A percentile compares a stretch with the other conserved stretches of the same genome.
Conservation (phyloP, 345 rosid species). For the Syzygium jambos region DNA sequence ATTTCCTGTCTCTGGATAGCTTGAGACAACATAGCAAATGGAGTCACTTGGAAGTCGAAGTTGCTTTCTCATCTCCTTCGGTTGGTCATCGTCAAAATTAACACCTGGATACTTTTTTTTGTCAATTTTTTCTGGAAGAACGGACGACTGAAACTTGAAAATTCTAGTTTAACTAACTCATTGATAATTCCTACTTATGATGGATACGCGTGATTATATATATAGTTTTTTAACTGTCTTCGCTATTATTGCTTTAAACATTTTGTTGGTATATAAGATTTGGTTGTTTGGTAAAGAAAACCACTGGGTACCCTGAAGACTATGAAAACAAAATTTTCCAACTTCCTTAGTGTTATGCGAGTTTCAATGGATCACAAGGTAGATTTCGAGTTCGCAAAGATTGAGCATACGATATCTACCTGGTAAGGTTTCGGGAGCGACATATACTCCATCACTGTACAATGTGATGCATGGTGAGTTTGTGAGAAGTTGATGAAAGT, state of each 20-base stretch:
- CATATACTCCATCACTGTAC: not conserved
- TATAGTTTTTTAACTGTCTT: not conserved
- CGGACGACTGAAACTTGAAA: not conserved
- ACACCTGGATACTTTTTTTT: fast-evolving
- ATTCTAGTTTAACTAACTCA: not conserved
- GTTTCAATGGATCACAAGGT: not conserved
- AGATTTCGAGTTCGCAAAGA: not conserved
- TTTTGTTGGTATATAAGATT: not conserved
- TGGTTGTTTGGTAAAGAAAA: not conserved
- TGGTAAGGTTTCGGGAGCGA: not conserved
- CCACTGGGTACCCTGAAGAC: not conserved
- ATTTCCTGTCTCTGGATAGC: not conserved
- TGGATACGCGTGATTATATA: not conserved
- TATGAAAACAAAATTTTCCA: not conserved
- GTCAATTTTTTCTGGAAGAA: not conserved
- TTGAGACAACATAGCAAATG: not conserved
- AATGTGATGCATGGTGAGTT: not conserved
- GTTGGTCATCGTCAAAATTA: not conserved
- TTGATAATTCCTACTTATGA: not conserved
- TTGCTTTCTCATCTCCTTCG: not conserved
- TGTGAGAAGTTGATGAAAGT: not conserved
- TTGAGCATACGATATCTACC: fast-evolving
- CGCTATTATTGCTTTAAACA: not conserved
- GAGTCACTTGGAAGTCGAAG: not conserved
- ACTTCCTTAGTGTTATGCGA: fast-evolving